Evolutionary conservation across 108 stramenopile species (phyloP), one percentile per base, ranked within the genome.

Genomic region (Hondaea fermentalgiana): DNA sequence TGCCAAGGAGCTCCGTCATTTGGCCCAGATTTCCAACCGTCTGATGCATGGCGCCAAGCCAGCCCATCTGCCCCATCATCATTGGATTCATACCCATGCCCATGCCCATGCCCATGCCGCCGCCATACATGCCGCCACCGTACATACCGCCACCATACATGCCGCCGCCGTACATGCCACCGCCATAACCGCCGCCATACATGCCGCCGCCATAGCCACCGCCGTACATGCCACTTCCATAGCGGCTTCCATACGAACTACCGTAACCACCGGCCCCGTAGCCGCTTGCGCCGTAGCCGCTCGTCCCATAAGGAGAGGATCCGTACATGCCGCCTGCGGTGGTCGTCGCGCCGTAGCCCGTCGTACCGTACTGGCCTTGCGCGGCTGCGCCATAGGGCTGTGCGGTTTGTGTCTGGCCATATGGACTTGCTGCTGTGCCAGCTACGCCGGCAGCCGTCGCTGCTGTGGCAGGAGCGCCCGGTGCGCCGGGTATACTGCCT

Each of bases 21-120:
- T 83, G 76, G 0, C 76, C 76, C 45, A 83, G 76, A 17, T 47
- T 53, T 6, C 76, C 76, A 17, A 83, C 76, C n/a, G 76, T 83
- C 51, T 83, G 76, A 45, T 83, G 76, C 76, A 83, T 83, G 51
- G 76, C 76, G 45, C 76, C 76, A 53, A 83, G 76, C 76, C 76
- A 83, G 51, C 76, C 76, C 76, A 83, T 83, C 45, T 83, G 49
- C 45, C 76, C 76, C 76, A 83, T 83, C 76, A 83, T 83, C 64
- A 69, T 69, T 23, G 76, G 76, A 53, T 83, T 83, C 76, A 83
- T 83, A 17, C 45, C 51, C 51, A 47, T 53, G 23, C 51, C 51
- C 76, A 83, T 53, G 23, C 51, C 51, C 76, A 83, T 53, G 28
- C 51, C 45, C 76, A 83, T 83, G 51, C 76, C 76, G n/a, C 76